These are phyloP conservation scores for Daldinia caldariorum DNA, from an alignment of 495 filamentous ascomycete genomes.

Conservation along the genomic window DNA sequence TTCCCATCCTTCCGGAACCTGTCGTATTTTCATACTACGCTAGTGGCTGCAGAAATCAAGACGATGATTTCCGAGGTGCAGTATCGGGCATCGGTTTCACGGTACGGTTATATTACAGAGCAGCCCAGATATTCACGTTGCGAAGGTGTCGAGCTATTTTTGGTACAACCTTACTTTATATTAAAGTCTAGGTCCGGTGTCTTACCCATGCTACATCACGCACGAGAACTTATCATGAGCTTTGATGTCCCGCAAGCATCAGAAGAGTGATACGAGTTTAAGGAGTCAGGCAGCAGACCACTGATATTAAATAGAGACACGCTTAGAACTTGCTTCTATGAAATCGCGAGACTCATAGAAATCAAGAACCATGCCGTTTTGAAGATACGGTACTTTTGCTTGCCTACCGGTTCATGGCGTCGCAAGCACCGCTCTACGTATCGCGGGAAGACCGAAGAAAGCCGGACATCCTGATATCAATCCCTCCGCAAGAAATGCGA, in stretches of 20 bases:
- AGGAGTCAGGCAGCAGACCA: not conserved
- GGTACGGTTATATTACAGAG: slow-evolving; percentile 40
- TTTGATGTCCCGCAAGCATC: not conserved
- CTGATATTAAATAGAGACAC: not conserved
- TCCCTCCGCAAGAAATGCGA: slow-evolving; percentile 17
- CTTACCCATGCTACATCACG: slow-evolving; percentile 24
- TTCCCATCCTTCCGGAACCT: slow-evolving; percentile 30
- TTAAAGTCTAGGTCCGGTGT: slow-evolving; percentile 29
- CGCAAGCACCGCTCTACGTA: slow-evolving; percentile 3
- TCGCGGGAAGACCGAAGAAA: slow-evolving; percentile 23
- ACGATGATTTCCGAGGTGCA: slow-evolving; percentile 32
- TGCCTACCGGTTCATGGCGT: not conserved
- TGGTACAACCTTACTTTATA: slow-evolving; percentile 36
- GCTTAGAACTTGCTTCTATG: not conserved
- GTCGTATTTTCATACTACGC: slow-evolving; percentile 21
- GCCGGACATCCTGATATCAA: slow-evolving; percentile 15
- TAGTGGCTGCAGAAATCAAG: slow-evolving; percentile 21
- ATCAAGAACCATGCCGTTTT: not conserved
- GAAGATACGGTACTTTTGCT: slow-evolving; percentile 1
- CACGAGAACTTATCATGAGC: slow-evolving; percentile 5
- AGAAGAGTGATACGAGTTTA: not conserved
- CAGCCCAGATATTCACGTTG: slow-evolving; percentile 10
- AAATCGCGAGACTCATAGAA: not conserved
- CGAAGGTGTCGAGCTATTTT: slow-evolving; percentile 31
- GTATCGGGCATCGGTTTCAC: slow-evolving; percentile 30